These are phyloP conservation scores for Plasmodiophora brassicae DNA, from an alignment of 208 protist species.

Conservation along the genomic window DNA sequence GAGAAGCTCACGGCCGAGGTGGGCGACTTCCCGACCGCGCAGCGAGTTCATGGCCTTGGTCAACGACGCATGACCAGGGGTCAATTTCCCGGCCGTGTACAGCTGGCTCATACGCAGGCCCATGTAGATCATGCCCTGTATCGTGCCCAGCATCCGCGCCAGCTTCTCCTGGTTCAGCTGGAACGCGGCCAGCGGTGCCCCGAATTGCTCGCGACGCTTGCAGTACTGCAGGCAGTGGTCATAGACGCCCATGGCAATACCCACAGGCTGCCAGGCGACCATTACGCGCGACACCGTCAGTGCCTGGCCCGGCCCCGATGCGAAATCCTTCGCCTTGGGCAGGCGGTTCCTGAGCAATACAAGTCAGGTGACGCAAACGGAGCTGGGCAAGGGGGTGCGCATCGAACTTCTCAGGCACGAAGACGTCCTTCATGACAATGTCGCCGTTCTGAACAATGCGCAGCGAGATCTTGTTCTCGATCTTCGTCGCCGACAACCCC, in stretches of 20 bases:
- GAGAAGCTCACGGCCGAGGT: not conserved
- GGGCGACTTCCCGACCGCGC: not conserved
- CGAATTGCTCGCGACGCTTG: not conserved
- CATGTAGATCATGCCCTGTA: slow-evolving; percentile 17
- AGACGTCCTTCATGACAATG: not conserved
- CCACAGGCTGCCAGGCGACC: slow-evolving; percentile 19
- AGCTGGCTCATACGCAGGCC: not conserved
- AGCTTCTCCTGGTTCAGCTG: slow-evolving; percentile 29
- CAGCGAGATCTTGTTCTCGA: slow-evolving; percentile 8
- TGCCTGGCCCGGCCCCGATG: not conserved
- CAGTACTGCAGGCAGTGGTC: not conserved
- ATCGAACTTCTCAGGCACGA: slow-evolving; percentile 12
- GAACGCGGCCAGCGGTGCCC: not conserved
- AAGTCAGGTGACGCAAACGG: too few relatives aligned
- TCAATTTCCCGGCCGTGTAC: not conserved
- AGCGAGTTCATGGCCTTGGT: slow-evolving; percentile 1
- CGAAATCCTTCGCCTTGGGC: too few relatives aligned
- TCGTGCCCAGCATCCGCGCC: slow-evolving; percentile 2
- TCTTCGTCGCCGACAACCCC: not conserved
- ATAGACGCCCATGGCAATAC: slow-evolving; percentile 24
- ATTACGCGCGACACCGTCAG: not conserved
- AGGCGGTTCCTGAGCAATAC: too few relatives aligned
- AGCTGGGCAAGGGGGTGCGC: too few relatives aligned
- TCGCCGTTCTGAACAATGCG: slow-evolving; percentile 10
- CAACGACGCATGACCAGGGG: not conserved